Conservation (phyloP, 2,329 filamentous ascomycete species). For the Colletotrichum spinosum region DNA sequence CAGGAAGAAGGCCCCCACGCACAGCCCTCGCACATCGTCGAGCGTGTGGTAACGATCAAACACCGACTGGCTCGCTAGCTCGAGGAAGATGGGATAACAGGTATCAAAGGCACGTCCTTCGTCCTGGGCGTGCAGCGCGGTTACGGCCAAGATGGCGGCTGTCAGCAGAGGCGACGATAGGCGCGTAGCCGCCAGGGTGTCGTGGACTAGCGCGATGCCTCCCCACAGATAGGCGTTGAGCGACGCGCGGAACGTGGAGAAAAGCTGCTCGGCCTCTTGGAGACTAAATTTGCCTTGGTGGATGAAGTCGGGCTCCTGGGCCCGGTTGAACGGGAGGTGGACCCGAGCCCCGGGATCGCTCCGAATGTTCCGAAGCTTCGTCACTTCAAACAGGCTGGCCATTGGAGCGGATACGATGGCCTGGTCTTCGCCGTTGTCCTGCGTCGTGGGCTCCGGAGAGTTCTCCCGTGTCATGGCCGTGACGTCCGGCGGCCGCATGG, state of each 20-base stretch:
- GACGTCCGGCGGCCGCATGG: constrained; percentile 38
- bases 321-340: constrained; percentile 27
- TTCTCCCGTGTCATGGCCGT: constrained; percentile 49
- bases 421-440: constrained; percentile 41
- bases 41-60: constrained; percentile 64
- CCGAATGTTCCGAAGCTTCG: constrained; percentile 47
- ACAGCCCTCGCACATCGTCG: constrained; percentile 70
- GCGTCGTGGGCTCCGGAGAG: constrained; percentile 42
- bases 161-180: constrained; percentile 46
- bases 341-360: constrained; percentile 43
- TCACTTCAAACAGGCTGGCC: constrained; percentile 48
- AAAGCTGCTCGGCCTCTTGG: constrained; percentile 44
- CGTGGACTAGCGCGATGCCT: constrained; percentile 46
- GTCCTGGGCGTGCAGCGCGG: constrained; percentile 45
- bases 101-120: constrained; percentile 61
- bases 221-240: constrained; percentile 49
- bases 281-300: constrained; percentile 43
- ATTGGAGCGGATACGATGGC: constrained; percentile 47
- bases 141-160: constrained; percentile 48
- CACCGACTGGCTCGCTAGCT: constrained; percentile 67
- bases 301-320: constrained; percentile 45
- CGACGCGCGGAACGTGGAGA: constrained; percentile 43
- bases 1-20: constrained; percentile 74
- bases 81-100: constrained; percentile 69
- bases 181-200: constrained; percentile 43